A percentile compares a stretch with the other conserved stretches of the same genome.
These are phyloP conservation scores for Lasiodiplodia theobromae DNA, from an alignment of 2,329 filamentous ascomycete genomes.

Conservation along the genomic window DNA sequence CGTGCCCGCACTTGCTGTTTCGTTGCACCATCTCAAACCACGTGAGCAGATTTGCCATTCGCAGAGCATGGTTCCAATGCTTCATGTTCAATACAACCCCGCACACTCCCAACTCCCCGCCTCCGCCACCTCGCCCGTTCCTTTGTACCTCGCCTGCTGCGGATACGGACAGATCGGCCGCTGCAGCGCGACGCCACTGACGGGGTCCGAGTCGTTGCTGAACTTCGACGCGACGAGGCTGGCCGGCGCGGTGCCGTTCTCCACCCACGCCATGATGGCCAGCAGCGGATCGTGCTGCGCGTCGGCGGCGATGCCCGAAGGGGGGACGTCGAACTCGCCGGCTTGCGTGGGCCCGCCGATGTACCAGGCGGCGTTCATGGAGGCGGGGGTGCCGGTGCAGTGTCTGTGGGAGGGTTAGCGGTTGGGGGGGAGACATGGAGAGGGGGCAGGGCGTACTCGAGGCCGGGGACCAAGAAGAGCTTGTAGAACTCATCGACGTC, in stretches of 20 bases:
- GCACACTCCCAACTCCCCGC: no score
- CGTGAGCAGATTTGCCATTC: no score
- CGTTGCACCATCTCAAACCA: no score
- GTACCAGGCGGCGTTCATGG: constrained; percentile 54
- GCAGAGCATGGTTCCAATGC: no score
- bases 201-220: constrained; percentile 37
- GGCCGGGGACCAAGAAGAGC: constrained; percentile 54
- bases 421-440: no score
- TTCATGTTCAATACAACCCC: no score
- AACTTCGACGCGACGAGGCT: constrained; percentile 45
- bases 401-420: constrained; percentile 34
- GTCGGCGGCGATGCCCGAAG: constrained; percentile 32
- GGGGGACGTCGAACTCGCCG: constrained; percentile 27
- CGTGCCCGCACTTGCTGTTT: no score
- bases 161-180: constrained; percentile 45
- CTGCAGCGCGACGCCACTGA: constrained; percentile 43
- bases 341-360: constrained; percentile 50
- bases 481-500: constrained; percentile 51
- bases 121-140: constrained; percentile 35
- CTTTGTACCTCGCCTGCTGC: constrained; percentile 38
- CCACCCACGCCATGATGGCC: constrained; percentile 49
- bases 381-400: constrained; percentile 46
- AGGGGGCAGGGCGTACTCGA: constrained; percentile 39
- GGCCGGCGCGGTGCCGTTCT: constrained; percentile 46
- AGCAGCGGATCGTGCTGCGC: constrained; percentile 44